Percentiles rank a stretch among this genome's conserved stretches.
Evolutionary conservation across 2,329 filamentous ascomycete genomes (phyloP).

Genomic region (Fusarium xyrophilum): DNA sequence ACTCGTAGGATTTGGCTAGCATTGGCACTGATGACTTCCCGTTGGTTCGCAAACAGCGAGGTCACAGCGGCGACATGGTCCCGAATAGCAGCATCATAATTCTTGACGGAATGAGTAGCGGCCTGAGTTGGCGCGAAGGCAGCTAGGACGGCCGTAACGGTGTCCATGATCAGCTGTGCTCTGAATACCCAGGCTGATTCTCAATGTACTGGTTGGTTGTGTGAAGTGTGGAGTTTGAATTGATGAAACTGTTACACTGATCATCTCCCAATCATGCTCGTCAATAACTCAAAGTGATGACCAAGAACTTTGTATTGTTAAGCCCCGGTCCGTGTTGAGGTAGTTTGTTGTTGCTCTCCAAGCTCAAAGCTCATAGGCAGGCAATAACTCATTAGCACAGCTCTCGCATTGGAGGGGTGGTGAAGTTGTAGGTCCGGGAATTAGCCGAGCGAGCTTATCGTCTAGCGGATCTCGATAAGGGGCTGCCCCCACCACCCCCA

Average conservation of each 20-base stretch:
- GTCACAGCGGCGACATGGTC: constrained; percentile 50
- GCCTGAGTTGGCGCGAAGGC: constrained; percentile 50
- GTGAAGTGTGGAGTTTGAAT: constrained; percentile 15
- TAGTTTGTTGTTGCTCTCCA: constrained; percentile 15
- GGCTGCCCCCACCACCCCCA: constrained; percentile 20
- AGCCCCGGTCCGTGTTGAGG: background rate
- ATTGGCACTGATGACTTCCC: constrained; percentile 44
- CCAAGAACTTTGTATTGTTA: background rate
- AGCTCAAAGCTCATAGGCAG: constrained; percentile 31
- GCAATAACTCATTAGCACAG: constrained; percentile 33
- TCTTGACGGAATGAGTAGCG: constrained; percentile 39
- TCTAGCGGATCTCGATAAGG: constrained; percentile 12
- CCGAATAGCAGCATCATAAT: constrained; percentile 51
- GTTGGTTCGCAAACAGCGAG: constrained; percentile 47
- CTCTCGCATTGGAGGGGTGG: constrained; percentile 29
- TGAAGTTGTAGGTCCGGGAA: constrained; percentile 29
- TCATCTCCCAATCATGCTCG: constrained; percentile 15
- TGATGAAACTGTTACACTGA: constrained; percentile 7
- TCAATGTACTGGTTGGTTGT: constrained; percentile 8
- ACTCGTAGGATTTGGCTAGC: constrained; percentile 53
- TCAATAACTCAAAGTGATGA: background rate
- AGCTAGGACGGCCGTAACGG: constrained; percentile 45
- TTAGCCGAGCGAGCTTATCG: constrained; percentile 28
- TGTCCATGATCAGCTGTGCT: constrained; percentile 43
- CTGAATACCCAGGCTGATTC: background rate